Evolutionary conservation across 192 early-diverging fungal species (phyloP).

Genomic region (Haplosporangium gracile): DNA sequence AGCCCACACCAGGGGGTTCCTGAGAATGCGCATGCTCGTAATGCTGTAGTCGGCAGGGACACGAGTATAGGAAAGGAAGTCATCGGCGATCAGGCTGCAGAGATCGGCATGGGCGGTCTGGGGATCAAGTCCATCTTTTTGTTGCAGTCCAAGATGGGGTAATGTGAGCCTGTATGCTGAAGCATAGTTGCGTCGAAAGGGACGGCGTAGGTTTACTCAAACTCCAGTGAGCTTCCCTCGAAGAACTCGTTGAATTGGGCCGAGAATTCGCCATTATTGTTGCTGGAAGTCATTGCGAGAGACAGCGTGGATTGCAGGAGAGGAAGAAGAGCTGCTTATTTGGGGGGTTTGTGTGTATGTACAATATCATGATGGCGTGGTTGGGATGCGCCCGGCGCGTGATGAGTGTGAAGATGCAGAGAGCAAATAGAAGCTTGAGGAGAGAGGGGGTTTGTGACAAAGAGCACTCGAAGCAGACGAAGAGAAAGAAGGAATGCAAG

Average conservation of each 20-base stretch:
- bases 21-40: constrained; percentile 21
- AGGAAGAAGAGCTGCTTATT: too few relatives aligned
- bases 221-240: constrained; percentile 17
- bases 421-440: too few relatives aligned
- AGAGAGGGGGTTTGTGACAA: too few relatives aligned
- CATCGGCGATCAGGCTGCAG: background rate
- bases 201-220: constrained; percentile 3
- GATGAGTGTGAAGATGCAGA: too few relatives aligned
- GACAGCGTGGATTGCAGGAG: background rate
- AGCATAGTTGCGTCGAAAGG: constrained; percentile 1
- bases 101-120: constrained; percentile 1
- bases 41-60: constrained; percentile 21
- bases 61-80: constrained; percentile 27
- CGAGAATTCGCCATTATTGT: constrained; percentile 13
- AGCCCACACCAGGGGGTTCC: constrained; percentile 34
- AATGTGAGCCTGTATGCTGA: background rate
- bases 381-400: too few relatives aligned
- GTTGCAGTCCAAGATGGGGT: background rate
- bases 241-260: constrained; percentile 27
- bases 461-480: background rate
- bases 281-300: background rate
- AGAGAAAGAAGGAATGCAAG: background rate
- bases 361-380: too few relatives aligned
- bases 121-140: background rate
- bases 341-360: too few relatives aligned